Percentiles rank a stretch among this genome's conserved stretches.
phyloP scores from a whole-genome alignment of 192 early-diverging fungal genomes.

The Funneliformis geosporum region DNA sequence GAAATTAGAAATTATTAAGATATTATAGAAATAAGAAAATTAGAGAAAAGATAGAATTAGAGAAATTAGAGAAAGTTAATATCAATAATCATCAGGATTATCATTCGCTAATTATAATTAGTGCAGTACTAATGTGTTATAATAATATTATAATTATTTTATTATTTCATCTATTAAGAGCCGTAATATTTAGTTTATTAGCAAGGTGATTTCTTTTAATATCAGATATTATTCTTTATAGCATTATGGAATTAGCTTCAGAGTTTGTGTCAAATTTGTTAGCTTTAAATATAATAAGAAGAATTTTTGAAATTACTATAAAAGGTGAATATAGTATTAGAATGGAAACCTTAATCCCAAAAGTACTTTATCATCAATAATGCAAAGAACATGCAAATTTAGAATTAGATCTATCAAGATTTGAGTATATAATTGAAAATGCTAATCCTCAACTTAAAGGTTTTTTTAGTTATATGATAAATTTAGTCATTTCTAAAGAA shows the following conservation, averaged over 20 bases:
- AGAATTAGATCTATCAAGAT: not conserved
- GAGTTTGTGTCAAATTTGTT: slow-evolving; percentile 63
- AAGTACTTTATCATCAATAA: not conserved
- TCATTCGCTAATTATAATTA: no score
- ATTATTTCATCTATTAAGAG: no score
- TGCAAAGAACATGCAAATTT: not conserved
- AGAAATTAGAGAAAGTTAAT: no score
- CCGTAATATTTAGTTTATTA: no score
- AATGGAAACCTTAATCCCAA: no score
- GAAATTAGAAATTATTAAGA: no score
- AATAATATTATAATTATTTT: no score
- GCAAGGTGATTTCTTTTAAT: no score
- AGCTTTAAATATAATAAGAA: slow-evolving; percentile 61
- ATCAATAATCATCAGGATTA: no score
- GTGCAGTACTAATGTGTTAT: no score
- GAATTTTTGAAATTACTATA: slow-evolving; percentile 70
- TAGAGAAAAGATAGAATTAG: no score
- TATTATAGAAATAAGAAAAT: no score
- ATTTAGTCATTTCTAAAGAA: not conserved
- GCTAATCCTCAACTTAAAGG: not conserved
- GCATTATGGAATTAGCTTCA: slow-evolving; percentile 62
- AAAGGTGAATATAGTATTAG: slow-evolving; percentile 72
- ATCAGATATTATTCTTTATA: slow-evolving; percentile 62
- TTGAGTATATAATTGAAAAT: not conserved
- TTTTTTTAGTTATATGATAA: slow-evolving; percentile 1